Evolutionary conservation across 2,329 filamentous ascomycete genomes (phyloP).

Genomic region (Cytospora chrysosperma): DNA sequence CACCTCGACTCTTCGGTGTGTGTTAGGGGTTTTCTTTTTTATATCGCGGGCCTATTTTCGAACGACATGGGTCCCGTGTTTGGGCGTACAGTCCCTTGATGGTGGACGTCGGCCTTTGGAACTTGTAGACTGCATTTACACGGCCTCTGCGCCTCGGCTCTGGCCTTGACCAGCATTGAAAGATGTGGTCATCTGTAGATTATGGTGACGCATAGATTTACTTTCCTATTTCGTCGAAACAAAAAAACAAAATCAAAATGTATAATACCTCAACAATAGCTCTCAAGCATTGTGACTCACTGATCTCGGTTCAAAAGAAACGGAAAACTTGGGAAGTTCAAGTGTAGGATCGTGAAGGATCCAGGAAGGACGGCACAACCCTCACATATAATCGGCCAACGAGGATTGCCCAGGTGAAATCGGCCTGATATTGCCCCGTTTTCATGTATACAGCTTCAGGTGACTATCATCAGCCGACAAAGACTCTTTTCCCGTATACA

Average conservation of each 20-base stretch:
- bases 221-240: neutral
- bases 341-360: no score
- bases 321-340: no score
- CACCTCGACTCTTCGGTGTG: neutral
- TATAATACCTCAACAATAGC: neutral
- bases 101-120: neutral
- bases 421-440: no score
- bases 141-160: neutral
- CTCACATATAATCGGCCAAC: no score
- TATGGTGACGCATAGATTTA: neutral
- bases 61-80: neutral
- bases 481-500: no score
- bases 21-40: neutral
- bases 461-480: no score
- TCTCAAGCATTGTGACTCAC: no score
- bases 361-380: no score
- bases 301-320: no score
- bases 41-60: neutral
- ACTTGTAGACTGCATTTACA: conserved; percentile 14
- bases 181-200: conserved; percentile 6
- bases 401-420: no score
- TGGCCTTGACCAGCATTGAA: neutral
- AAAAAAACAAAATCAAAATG: neutral
- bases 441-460: no score
- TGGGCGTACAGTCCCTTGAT: neutral